Evolutionary conservation across 2,329 filamentous ascomycete genomes (phyloP).

Genomic region (Nectriaceae sp.): DNA sequence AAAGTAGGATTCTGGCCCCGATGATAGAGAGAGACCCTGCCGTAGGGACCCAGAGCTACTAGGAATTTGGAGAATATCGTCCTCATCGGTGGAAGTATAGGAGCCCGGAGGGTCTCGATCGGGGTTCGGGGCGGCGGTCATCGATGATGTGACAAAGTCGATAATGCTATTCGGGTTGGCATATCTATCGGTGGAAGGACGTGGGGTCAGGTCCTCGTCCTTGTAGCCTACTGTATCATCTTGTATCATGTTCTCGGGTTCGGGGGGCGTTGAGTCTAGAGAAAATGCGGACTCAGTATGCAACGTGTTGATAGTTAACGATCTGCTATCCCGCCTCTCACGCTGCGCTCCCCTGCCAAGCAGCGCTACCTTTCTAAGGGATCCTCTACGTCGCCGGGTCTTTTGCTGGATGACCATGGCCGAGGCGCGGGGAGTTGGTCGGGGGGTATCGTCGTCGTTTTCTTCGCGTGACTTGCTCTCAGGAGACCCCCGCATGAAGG

Average conservation of each 20-base stretch:
- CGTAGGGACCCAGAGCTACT: constrained; percentile 46
- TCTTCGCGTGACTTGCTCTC: constrained; percentile 31
- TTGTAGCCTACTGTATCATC: constrained; percentile 47
- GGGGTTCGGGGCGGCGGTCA: constrained; percentile 11
- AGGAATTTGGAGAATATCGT: constrained; percentile 71
- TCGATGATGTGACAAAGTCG: constrained; percentile 13
- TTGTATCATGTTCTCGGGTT: constrained; percentile 22
- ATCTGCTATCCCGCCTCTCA: constrained; percentile 56
- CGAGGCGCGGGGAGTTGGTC: constrained; percentile 27
- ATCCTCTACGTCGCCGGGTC: constrained; percentile 75
- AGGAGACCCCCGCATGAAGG: constrained; percentile 60
- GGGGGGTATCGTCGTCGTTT: constrained; percentile 40
- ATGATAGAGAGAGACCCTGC: constrained; percentile 48
- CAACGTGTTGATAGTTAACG: constrained; percentile 45
- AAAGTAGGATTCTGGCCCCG: constrained; percentile 67
- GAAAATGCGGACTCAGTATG: constrained; percentile 21
- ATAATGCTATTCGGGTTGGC: constrained; percentile 35
- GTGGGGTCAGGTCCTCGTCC: constrained; percentile 48
- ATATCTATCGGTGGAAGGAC: constrained; percentile 49
- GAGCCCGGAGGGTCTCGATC: constrained; percentile 24
- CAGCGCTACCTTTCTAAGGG: constrained; percentile 82
- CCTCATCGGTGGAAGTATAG: constrained; percentile 74
- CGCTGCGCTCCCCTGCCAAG: constrained; percentile 72
- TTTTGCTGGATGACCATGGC: constrained; percentile 42
- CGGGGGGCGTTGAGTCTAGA: constrained; percentile 8